phyloP scores from a whole-genome alignment of 768 basidiomycete species.

The Boletus sp. region DNA sequence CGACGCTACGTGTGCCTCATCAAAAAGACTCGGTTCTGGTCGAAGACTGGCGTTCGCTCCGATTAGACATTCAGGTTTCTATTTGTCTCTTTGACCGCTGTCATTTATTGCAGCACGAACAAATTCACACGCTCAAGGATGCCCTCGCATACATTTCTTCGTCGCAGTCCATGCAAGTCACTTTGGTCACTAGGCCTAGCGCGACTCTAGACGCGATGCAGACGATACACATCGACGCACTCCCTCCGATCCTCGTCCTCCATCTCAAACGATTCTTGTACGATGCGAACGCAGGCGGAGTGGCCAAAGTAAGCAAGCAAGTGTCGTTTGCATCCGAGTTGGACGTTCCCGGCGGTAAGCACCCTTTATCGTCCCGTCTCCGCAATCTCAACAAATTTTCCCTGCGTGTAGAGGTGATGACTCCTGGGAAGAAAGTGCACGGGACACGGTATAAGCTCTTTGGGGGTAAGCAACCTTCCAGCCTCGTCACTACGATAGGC shows the following conservation, averaged over 20 bases:
- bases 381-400: accelerated
- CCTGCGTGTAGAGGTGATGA: slow-evolving; percentile 52
- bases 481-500: background rate
- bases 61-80: slow-evolving; percentile 83
- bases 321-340: slow-evolving; percentile 77
- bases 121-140: slow-evolving; percentile 76
- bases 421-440: slow-evolving; percentile 47
- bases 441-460: slow-evolving; percentile 75
- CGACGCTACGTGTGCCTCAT: slow-evolving; percentile 75
- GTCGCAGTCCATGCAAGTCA: too few species aligned
- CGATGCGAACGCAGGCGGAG: slow-evolving; percentile 69
- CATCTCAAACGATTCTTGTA: slow-evolving; percentile 93
- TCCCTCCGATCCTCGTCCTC: slow-evolving; percentile 82
- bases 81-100: background rate
- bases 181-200: too few species aligned
- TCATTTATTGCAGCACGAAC: slow-evolving; percentile 50
- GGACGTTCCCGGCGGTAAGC: slow-evolving; percentile 64
- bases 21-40: slow-evolving; percentile 74
- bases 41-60: slow-evolving; percentile 67
- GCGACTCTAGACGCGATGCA: too few species aligned
- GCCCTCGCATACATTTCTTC: slow-evolving; percentile 38
- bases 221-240: slow-evolving; percentile 66
- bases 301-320: slow-evolving; percentile 84
- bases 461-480: slow-evolving; percentile 55
- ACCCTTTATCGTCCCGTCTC: background rate